phyloP scores from a whole-genome alignment of 805 yeast species.

The Tetrapisispora nanseiensis region DNA sequence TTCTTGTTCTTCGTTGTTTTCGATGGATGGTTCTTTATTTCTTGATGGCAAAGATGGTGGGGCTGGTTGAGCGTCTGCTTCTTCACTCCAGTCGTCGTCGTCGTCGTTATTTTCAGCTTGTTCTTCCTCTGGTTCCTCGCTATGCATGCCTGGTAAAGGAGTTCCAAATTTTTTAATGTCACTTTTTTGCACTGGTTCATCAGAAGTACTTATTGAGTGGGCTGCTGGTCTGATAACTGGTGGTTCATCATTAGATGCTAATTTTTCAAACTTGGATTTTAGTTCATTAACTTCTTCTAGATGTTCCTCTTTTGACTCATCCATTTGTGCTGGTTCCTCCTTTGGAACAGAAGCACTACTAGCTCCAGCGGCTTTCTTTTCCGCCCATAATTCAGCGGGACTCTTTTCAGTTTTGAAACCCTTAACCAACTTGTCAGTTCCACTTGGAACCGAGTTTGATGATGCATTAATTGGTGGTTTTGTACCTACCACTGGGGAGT shows the following conservation, averaged over 20 bases:
- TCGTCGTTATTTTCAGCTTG: conserved; percentile 16
- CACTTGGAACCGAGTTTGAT: conserved; percentile 5
- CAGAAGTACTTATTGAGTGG: conserved; percentile 8
- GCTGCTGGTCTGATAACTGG: conserved; percentile 20
- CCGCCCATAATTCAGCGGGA: conserved; percentile 96
- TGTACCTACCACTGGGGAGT: conserved; percentile 22
- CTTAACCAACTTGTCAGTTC: conserved; percentile 37
- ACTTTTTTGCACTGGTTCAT: conserved; percentile 8
- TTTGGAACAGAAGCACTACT: conserved; percentile 15
- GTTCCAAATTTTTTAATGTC: conserved; percentile 21
- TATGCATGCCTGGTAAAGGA: conserved; percentile 29
- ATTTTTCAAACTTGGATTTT: conserved; percentile 31
- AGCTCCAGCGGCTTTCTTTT: conserved; percentile 57
- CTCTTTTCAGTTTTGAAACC: conserved; percentile 73
- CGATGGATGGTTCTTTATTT: conserved; percentile 7
- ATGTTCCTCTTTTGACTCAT: conserved; percentile 18
- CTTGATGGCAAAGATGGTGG: conserved; percentile 14
- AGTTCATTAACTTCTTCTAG: conserved; percentile 27
- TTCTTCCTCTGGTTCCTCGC: conserved; percentile 17
- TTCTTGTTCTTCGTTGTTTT: conserved; percentile 11
- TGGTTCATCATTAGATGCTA: conserved; percentile 20
- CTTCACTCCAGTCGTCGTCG: conserved; percentile 21
- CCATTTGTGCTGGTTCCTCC: conserved; percentile 22
- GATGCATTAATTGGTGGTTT: conserved; percentile 23
- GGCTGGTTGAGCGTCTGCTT: conserved; percentile 10